Base-by-base conservation (phyloP, 108 stramenopile species). In the Tribonema minus region DNA sequence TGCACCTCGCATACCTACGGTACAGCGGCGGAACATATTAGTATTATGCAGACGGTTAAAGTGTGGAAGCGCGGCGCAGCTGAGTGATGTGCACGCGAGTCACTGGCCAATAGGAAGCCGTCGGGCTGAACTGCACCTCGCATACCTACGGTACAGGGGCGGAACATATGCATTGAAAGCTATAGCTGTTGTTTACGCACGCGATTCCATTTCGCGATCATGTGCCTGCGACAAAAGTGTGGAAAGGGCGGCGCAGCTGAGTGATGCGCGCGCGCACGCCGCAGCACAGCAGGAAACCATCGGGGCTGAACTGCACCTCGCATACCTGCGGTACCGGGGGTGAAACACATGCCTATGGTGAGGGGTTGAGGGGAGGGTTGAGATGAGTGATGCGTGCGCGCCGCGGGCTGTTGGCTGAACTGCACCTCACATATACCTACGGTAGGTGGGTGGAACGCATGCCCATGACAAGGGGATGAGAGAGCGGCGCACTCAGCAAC, bases 81-180 rank as follows among this genome's bases (percentile, higher is more conserved):
- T 15, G 46, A 54, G 46, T 54, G 20, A n/a, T n/a, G n/a, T n/a
- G n/a, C 75, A 6, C 64, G 32, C 15, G 65, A 59, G 28, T 54
- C 64, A 29, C 64, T 65, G 7, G 75, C 75, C 15, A 76, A 61
- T 4, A 76, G 64, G n/a, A 65, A 35, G 15, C 75, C 75, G 58
- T 76, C 75, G 12, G 75, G 41, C 75, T 76, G 41, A 76, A 67
- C 46, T 76, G 64, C 4, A 76, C 75, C 29, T 76, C 75, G 29
- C 61, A 62, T 12, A 76, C 54, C 75, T 76, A 4, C 4, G 15
- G 6, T 15, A 46, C 41, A 46, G 15, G 9, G 15, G 41, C 15
- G 41, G 41, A 15, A 46, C 6, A 46, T 12, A 46, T 12, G n/a
- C n/a, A n/a, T n/a, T n/a, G n/a, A n/a, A n/a, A n/a, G n/a, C n/a